Base-by-base conservation (phyloP, 2,329 filamentous ascomycete species). In the Sarocladium strictum region DNA sequence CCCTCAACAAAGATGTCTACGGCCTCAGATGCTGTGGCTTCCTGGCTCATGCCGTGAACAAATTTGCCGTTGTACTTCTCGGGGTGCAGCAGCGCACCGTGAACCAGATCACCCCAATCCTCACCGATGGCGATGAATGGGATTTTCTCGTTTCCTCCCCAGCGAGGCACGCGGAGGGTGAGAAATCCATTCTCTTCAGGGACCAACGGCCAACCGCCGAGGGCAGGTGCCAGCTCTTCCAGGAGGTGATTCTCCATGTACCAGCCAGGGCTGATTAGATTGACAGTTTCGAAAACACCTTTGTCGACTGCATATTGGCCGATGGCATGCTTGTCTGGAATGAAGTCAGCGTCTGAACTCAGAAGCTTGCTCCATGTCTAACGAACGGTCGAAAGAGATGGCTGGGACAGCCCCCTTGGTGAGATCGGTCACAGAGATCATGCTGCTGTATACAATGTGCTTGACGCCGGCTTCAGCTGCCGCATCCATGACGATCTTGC, bases 101-200 rank as follows among this genome's bases (percentile, higher is more conserved):
- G 74, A 11, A 76, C 68, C 17, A 76, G 64, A 53, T 76, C 74
- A 3, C 74, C 74, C 54, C 67, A 76, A 59, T 77, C 73, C 32
- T 72, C 66, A 0, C 56, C 58, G 2, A 76, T 69, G 24, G 65
- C 62, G 23, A 76, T 65, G 57, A 69, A 73, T 0, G 71, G 72
- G 0, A 74, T 61, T 50, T 64, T 56, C 2, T 63, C 60, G 12
- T 57, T 65, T 1, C 72, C 72, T 2, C 72, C 74, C 69, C 71
- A 72, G 6, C 58, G 43, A 1, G 74, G 73, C 2, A 62, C 55
- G 2, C 57, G 55, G 74, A 65, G 43, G 1, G 71, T 72, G 2
- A 72, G 55, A 23, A 62, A 64, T 3, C 67, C 71, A 14, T 74
- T 71, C 0, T 64, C 62, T 23, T 73, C 67, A 1, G 65, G 54